These are phyloP conservation scores for Euphorbia tirucalli DNA, from an alignment of 345 rosid genomes.

Conservation along the genomic window DNA sequence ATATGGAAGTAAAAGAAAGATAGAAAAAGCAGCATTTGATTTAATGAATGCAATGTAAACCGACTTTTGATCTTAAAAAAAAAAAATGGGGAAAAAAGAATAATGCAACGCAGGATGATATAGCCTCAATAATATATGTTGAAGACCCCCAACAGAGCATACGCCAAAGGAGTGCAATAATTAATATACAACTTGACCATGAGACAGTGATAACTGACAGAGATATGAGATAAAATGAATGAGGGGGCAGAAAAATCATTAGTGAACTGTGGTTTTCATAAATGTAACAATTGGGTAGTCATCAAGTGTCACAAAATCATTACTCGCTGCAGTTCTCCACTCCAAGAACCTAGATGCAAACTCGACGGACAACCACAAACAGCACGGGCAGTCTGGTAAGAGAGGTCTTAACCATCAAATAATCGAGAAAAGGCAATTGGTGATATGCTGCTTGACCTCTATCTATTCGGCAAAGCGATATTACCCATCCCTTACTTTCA, in stretches of 20 bases:
- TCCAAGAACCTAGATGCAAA: constrained; percentile 11
- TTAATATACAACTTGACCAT: constrained; percentile 24
- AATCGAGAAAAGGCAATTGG: constrained; percentile 3
- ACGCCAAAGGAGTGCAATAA: constrained; percentile 4
- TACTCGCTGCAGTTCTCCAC: constrained; percentile 10
- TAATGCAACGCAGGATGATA: constrained; percentile 36
- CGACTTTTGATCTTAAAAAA: constrained; percentile 22
- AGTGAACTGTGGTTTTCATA: constrained; percentile 19
- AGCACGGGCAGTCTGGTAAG: not conserved
- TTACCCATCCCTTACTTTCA: constrained; percentile 5
- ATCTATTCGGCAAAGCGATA: not conserved
- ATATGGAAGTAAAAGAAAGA: not conserved
- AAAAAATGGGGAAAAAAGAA: constrained; percentile 6
- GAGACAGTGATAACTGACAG: constrained; percentile 20
- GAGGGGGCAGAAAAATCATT: constrained; percentile 6
- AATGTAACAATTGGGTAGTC: constrained; percentile 20
- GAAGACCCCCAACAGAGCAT: constrained; percentile 20
- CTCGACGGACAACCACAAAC: constrained; percentile 1
- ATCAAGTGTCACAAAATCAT: constrained; percentile 21
- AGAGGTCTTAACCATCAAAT: not conserved
- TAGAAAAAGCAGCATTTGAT: constrained; percentile 8
- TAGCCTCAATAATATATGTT: constrained; percentile 30
- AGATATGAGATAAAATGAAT: not conserved
- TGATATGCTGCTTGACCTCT: constrained; percentile 12
- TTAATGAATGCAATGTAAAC: constrained; percentile 39